Conservation (phyloP, 805 yeast species). For the Wickerhamomyces bovis region DNA sequence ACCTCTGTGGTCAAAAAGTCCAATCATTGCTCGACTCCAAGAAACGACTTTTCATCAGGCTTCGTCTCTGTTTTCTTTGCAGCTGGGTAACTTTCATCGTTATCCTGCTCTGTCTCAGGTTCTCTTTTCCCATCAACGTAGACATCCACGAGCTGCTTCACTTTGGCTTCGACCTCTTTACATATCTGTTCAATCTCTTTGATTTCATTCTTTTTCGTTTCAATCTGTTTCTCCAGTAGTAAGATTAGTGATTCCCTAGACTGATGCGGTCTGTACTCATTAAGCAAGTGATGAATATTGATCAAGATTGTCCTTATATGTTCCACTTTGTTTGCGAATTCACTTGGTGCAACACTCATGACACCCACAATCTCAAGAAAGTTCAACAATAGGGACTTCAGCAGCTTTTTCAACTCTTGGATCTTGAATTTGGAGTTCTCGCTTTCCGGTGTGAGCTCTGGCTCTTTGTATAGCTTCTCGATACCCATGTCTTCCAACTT, state of each 20-base stretch:
- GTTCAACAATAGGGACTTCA: constrained; percentile 72
- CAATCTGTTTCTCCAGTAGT: constrained; percentile 65
- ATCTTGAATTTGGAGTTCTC: constrained; percentile 46
- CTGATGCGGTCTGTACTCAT: constrained; percentile 93
- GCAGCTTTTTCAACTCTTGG: constrained; percentile 69
- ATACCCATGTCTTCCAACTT: constrained; percentile 73
- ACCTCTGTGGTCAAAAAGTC: not conserved
- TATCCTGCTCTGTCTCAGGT: not conserved
- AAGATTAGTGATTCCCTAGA: constrained; percentile 83
- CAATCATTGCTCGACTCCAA: not conserved
- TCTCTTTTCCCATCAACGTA: constrained; percentile 19
- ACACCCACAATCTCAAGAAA: constrained; percentile 80
- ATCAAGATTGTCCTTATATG: constrained; percentile 74
- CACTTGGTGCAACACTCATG: constrained; percentile 65
- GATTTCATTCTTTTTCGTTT: constrained; percentile 51
- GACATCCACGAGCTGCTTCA: constrained; percentile 28
- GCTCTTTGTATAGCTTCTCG: constrained; percentile 53
- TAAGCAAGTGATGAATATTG: constrained; percentile 86
- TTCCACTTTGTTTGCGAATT: constrained; percentile 60
- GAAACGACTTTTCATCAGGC: not conserved
- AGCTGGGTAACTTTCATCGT: not conserved
- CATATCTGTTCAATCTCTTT: constrained; percentile 34
- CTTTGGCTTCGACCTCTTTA: constrained; percentile 32
- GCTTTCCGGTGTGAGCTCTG: constrained; percentile 18
- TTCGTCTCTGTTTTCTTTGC: not conserved